These are phyloP conservation scores for Lithospermum erythrorhizon DNA, from an alignment of 257 asterid genomes.

Conservation along the genomic window DNA sequence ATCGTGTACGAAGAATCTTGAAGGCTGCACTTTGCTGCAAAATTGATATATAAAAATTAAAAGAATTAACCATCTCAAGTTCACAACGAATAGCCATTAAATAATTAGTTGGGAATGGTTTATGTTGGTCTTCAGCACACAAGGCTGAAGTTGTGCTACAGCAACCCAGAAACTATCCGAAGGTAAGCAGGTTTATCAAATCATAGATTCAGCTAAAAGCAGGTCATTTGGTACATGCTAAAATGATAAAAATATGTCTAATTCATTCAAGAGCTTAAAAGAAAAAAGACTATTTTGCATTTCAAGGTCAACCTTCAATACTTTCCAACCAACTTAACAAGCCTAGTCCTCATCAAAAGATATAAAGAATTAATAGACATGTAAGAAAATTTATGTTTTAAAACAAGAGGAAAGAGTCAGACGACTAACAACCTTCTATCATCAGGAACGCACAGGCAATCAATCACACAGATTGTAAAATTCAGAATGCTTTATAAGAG, in stretches of 20 bases:
- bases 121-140: too few relatives aligned
- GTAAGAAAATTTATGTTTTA: too few relatives aligned
- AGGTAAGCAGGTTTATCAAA: too few relatives aligned
- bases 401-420: neutral
- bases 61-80: neutral
- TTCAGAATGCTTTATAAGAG: neutral
- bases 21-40: constrained; percentile 96
- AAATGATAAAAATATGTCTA: neutral
- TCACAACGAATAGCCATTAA: neutral
- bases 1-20: constrained; percentile 79
- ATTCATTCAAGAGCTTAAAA: too few relatives aligned
- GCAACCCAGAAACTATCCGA: too few relatives aligned
- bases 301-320: neutral
- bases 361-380: neutral
- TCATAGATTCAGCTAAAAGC: too few relatives aligned
- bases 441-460: neutral
- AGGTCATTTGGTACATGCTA: too few relatives aligned
- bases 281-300: neutral
- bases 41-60: neutral
- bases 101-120: too few relatives aligned
- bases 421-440: neutral
- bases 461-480: too few relatives aligned
- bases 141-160: too few relatives aligned
- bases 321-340: neutral
- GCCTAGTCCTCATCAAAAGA: neutral